These are phyloP conservation scores for Macrophomina pseudophaseolina DNA, from an alignment of 2,329 filamentous ascomycete genomes.

Conservation along the genomic window DNA sequence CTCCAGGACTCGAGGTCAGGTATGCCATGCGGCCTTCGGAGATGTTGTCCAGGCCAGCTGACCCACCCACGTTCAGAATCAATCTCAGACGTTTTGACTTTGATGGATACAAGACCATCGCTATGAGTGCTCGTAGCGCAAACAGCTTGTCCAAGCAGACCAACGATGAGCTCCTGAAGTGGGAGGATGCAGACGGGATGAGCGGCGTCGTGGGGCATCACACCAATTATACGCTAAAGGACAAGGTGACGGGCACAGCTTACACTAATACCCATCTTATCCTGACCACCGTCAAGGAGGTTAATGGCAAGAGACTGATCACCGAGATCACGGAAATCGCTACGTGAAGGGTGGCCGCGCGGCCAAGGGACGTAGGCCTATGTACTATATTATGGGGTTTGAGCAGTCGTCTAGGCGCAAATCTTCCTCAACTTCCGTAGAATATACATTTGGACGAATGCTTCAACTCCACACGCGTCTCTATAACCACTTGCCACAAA, in stretches of 20 bases:
- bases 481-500: too few species aligned
- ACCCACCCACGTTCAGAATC: conserved; percentile 7
- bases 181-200: conserved; percentile 24
- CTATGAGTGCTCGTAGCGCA: background rate
- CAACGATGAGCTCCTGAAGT: conserved; percentile 15
- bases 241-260: conserved; percentile 26
- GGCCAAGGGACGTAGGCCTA: too few species aligned
- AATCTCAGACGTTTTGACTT: conserved; percentile 27
- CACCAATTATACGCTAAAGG: conserved; percentile 16
- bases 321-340: conserved; percentile 24
- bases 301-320: conserved; percentile 26
- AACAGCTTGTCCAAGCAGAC: background rate
- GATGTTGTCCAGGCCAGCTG: background rate
- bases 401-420: too few species aligned
- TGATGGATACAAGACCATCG: conserved; percentile 24
- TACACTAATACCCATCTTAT: conserved; percentile 19
- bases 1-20: conserved; percentile 25
- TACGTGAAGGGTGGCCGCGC: background rate
- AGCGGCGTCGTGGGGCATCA: conserved; percentile 22
- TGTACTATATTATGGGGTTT: too few species aligned
- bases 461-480: too few species aligned
- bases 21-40: background rate
- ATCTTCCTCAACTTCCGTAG: too few species aligned
- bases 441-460: too few species aligned
- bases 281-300: conserved; percentile 21